phyloP scores from a whole-genome alignment of 192 early-diverging fungal genomes.

The Diversispora eburnea region DNA sequence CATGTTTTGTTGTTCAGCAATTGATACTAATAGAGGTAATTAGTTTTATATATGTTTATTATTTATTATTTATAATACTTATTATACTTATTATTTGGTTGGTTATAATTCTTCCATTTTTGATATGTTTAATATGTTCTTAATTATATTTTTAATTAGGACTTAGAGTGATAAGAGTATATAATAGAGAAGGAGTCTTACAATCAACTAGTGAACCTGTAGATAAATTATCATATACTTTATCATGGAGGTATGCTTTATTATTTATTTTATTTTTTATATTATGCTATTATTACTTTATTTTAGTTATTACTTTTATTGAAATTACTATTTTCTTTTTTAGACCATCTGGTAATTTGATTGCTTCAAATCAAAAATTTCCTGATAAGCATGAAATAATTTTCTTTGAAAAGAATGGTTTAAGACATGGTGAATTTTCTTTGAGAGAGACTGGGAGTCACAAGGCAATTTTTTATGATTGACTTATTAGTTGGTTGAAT shows the following conservation, averaged over 20 bases:
- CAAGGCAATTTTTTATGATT: slow-evolving; percentile 38
- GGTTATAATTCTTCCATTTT: neutral
- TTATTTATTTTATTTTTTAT: too few relatives aligned
- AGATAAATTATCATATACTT: slow-evolving; percentile 66
- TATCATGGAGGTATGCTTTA: slow-evolving; percentile 78
- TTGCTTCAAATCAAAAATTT: slow-evolving; percentile 72
- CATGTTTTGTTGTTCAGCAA: slow-evolving; percentile 73
- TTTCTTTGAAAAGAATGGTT: slow-evolving; percentile 94
- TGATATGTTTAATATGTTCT: too few relatives aligned
- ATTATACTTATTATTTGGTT: neutral
- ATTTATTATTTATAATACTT: neutral
- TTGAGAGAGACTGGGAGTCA: slow-evolving; percentile 55
- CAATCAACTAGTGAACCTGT: slow-evolving; percentile 79
- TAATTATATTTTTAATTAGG: slow-evolving; percentile 27
- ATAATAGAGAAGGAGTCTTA: slow-evolving; percentile 82
- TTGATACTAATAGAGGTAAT: slow-evolving; percentile 49
- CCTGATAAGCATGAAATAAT: slow-evolving; percentile 81
- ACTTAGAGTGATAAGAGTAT: slow-evolving; percentile 69
- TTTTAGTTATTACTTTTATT: neutral
- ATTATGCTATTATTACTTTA: neutral
- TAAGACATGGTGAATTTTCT: slow-evolving; percentile 89
- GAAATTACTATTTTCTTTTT: neutral
- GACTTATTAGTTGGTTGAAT: neutral
- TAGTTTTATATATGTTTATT: neutral
- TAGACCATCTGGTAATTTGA: slow-evolving; percentile 79